Percentiles rank a stretch among this genome's conserved stretches.
Conservation (phyloP, 2,329 filamentous ascomycete species). For the Colletotrichum higginsianum region DNA sequence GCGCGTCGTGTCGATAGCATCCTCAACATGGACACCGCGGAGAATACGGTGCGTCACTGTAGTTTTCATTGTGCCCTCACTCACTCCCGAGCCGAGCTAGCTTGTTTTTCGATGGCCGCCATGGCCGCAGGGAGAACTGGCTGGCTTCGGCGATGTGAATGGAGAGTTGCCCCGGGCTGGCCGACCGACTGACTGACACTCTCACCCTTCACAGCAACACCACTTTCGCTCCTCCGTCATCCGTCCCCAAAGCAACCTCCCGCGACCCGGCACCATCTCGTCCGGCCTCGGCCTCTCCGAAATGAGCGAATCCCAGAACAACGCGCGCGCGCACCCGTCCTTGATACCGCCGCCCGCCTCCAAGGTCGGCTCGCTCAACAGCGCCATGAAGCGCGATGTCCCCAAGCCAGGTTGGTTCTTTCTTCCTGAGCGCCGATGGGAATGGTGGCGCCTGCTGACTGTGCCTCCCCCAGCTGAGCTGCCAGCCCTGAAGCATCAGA, state of each 20-base stretch:
- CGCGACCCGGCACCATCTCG: constrained; percentile 44
- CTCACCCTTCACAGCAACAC: constrained; percentile 13
- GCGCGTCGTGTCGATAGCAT: constrained; percentile 46
- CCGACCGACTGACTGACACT: not conserved
- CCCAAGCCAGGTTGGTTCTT: constrained; percentile 59
- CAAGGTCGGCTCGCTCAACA: constrained; percentile 50
- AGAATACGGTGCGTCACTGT: constrained; percentile 52
- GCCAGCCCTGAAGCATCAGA: constrained; percentile 69
- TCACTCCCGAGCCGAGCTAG: too few relatives aligned
- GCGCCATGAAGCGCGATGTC: constrained; percentile 65
- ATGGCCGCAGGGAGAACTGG: not conserved
- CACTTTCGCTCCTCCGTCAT: constrained; percentile 46
- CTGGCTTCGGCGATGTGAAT: not conserved
- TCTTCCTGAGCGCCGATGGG: constrained; percentile 31
- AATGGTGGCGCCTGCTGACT: constrained; percentile 24
- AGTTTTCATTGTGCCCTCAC: too few relatives aligned
- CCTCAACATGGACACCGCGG: constrained; percentile 53
- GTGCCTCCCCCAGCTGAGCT: constrained; percentile 54
- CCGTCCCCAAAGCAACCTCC: constrained; percentile 43
- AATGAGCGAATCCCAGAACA: constrained; percentile 73
- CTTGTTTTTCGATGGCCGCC: too few relatives aligned
- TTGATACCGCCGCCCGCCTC: constrained; percentile 55
- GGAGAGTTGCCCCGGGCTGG: too few relatives aligned
- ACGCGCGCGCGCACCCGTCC: constrained; percentile 64
- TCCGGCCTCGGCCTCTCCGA: constrained; percentile 63